phyloP scores from a whole-genome alignment of 2,329 filamentous ascomycete species.

The Calonectria fujianensis region DNA sequence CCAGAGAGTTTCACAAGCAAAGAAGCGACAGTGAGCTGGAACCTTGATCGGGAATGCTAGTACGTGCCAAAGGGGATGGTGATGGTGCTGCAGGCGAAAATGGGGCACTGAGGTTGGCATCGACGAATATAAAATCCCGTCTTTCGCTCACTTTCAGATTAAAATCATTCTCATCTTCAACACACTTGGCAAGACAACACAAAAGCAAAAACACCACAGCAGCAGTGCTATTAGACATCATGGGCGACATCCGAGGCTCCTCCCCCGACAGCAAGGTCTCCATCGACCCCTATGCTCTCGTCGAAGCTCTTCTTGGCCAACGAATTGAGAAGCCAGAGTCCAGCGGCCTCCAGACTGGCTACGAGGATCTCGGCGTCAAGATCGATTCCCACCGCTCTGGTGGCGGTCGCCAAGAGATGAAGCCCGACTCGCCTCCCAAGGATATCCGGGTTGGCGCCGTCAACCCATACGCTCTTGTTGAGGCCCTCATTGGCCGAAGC shows the following conservation, averaged over 20 bases:
- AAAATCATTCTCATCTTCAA: conserved; percentile 2
- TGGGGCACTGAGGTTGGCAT: not conserved
- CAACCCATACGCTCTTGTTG: conserved; percentile 67
- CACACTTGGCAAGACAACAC: conserved; percentile 1
- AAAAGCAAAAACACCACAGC: not conserved
- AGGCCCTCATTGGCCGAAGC: conserved; percentile 65
- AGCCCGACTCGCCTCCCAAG: conserved; percentile 62
- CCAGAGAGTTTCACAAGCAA: not conserved
- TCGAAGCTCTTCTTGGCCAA: conserved; percentile 62
- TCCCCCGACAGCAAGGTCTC: conserved; percentile 41
- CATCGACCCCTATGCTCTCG: conserved; percentile 61
- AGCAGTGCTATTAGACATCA: conserved; percentile 30
- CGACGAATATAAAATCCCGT: conserved; percentile 13
- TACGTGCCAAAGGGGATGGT: not conserved
- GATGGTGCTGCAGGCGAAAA: not conserved
- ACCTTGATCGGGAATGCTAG: conserved; percentile 10
- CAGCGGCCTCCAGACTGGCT: conserved; percentile 55
- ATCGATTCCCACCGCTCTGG: conserved; percentile 37
- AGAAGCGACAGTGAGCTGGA: not conserved
- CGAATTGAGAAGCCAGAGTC: conserved; percentile 55
- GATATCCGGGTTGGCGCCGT: conserved; percentile 62
- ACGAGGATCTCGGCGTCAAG: conserved; percentile 59
- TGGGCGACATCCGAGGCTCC: conserved; percentile 46
- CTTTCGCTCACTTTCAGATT: not conserved
- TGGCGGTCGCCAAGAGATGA: conserved; percentile 29